A percentile compares a stretch with the other conserved stretches of the same genome.
These are phyloP conservation scores for Hypoxylon rubiginosum DNA, from an alignment of 2,329 filamentous ascomycete species.

Conservation along the genomic window DNA sequence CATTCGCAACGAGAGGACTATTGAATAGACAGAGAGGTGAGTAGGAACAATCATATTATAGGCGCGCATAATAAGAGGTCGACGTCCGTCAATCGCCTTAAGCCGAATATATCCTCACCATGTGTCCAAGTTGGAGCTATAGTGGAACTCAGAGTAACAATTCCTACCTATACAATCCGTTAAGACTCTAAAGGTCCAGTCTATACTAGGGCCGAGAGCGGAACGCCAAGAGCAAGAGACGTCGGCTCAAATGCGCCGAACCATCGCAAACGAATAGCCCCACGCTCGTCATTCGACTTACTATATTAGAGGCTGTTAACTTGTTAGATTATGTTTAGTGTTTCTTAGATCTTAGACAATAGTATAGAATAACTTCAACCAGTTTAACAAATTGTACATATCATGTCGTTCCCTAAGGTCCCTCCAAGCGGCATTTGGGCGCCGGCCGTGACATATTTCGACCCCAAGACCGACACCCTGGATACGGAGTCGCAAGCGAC, in stretches of 20 bases:
- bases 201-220: conserved; percentile 37
- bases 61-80: neutral
- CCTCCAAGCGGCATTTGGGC: conserved; percentile 60
- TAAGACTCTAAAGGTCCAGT: neutral
- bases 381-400: neutral
- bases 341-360: neutral
- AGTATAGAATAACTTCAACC: neutral
- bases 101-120: conserved; percentile 18
- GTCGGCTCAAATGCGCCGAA: conserved; percentile 46
- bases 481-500: conserved; percentile 60
- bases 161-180: neutral
- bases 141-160: conserved; percentile 8
- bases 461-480: conserved; percentile 62
- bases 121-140: neutral
- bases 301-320: conserved; percentile 10
- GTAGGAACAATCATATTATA: conserved; percentile 5
- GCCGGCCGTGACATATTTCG: conserved; percentile 67
- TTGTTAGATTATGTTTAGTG: neutral
- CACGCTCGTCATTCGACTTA: conserved; percentile 16
- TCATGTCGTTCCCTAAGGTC: conserved; percentile 49
- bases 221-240: conserved; percentile 35
- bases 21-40: too few species aligned
- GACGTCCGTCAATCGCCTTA: conserved; percentile 2
- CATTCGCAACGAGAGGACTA: too few species aligned
- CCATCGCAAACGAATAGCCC: conserved; percentile 26